Evolutionary conservation across 2,329 filamentous ascomycete genomes (phyloP).

Genomic region (Epichloe sylvatica): DNA sequence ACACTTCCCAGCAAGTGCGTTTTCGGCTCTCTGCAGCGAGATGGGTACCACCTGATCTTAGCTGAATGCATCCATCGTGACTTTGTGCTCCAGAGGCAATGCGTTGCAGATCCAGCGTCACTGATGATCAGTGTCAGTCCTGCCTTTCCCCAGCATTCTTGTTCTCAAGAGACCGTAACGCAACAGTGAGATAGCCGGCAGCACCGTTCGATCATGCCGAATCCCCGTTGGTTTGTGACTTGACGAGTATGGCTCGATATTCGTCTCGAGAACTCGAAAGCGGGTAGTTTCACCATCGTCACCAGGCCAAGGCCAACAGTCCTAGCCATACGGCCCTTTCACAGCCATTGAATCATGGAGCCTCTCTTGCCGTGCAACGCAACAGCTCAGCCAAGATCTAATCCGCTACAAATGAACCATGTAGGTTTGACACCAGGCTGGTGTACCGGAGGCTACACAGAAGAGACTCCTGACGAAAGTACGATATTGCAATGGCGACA

Average conservation of each 20-base stretch:
- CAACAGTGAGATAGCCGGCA: neutral
- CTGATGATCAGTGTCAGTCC: neutral
- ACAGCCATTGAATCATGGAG: neutral
- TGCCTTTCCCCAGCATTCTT: neutral
- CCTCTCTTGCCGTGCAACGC: neutral
- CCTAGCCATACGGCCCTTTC: neutral
- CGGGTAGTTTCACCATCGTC: neutral
- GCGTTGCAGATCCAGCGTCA: neutral
- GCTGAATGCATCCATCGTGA: neutral
- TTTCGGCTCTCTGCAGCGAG: constrained; percentile 1
- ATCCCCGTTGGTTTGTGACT: neutral
- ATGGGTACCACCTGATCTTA: constrained; percentile 4
- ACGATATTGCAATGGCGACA: neutral
- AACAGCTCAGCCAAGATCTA: neutral
- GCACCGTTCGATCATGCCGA: neutral
- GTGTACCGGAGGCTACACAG: neutral
- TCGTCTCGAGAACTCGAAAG: neutral
- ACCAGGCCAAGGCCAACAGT: neutral
- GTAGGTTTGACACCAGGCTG: neutral
- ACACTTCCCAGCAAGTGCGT: neutral
- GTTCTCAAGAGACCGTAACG: neutral
- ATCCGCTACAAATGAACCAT: neutral
- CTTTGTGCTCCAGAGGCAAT: neutral
- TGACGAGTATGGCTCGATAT: neutral
- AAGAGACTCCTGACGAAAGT: neutral